These are phyloP conservation scores for Aspergillus sparsus DNA, from an alignment of 495 filamentous ascomycete species.

Conservation along the genomic window DNA sequence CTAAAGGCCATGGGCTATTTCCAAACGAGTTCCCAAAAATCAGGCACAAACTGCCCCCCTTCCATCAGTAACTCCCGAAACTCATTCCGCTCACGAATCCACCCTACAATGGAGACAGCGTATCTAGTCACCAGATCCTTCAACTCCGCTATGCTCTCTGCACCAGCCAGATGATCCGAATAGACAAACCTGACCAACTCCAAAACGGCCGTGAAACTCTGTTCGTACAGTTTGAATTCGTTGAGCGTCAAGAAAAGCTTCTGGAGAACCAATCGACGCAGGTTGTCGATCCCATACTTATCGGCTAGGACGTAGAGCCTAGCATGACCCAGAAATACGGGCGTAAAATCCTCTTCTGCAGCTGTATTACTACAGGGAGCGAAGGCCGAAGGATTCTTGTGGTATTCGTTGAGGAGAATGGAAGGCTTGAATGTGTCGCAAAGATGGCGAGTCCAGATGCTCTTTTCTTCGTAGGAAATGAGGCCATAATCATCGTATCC, in stretches of 20 bases:
- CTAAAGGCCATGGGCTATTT: too few species aligned
- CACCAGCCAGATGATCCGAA: constrained; percentile 22
- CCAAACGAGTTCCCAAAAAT: constrained; percentile 30
- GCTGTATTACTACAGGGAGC: constrained; percentile 13
- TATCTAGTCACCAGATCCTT: constrained; percentile 24
- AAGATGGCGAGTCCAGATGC: constrained; percentile 21
- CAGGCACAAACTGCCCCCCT: constrained; percentile 32
- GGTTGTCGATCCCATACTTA: constrained; percentile 36
- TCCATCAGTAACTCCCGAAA: constrained; percentile 30
- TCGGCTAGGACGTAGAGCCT: constrained; percentile 44
- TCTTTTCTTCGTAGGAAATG: constrained; percentile 17
- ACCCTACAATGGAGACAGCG: constrained; percentile 27
- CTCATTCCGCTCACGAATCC: constrained; percentile 21
- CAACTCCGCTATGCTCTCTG: constrained; percentile 11
- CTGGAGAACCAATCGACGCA: constrained; percentile 33
- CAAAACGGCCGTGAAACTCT: constrained; percentile 29
- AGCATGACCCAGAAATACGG: constrained; percentile 40
- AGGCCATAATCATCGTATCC: not conserved
- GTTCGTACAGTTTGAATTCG: constrained; percentile 32
- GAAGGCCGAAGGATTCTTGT: not conserved
- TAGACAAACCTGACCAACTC: constrained; percentile 40
- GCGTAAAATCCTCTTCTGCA: constrained; percentile 35
- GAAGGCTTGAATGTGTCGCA: constrained; percentile 6
- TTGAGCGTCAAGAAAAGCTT: constrained; percentile 38
- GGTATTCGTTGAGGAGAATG: not conserved